Evolutionary conservation across 257 asterid genomes (phyloP).

Genomic region (Parsonsia alboflavescens): DNA sequence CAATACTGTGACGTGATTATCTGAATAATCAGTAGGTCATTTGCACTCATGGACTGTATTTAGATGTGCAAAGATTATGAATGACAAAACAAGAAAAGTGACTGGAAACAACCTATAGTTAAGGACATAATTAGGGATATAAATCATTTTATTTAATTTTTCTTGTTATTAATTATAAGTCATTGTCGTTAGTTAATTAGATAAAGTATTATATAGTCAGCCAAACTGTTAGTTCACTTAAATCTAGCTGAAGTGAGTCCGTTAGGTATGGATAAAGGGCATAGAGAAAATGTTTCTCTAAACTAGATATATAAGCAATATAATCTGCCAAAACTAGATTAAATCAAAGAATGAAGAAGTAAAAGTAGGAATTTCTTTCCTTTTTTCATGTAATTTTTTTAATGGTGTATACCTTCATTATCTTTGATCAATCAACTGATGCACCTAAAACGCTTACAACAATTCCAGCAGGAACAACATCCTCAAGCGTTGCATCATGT

Average conservation of each 20-base stretch:
- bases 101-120: no score
- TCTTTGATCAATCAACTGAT: conserved; percentile 71
- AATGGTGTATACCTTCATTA: conserved; percentile 66
- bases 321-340: not conserved
- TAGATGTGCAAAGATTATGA: no score
- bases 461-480: conserved; percentile 79
- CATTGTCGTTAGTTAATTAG: no score
- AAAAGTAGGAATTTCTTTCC: no score
- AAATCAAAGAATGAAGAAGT: not conserved
- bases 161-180: no score
- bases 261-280: not conserved
- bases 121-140: no score
- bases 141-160: no score
- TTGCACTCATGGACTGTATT: no score
- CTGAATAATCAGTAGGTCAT: no score
- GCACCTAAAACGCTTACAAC: conserved; percentile 66
- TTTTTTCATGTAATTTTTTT: not conserved
- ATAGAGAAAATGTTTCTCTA: not conserved
- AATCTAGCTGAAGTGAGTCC: not conserved
- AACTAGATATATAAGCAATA: not conserved
- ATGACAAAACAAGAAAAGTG: no score
- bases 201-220: no score
- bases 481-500: conserved; percentile 85
- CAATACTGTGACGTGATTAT: no score
- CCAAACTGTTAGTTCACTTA: not conserved